Evolutionary conservation across 345 rosid species (phyloP), one percentile per base, ranked within the genome.

Genomic region (Populus alba): DNA sequence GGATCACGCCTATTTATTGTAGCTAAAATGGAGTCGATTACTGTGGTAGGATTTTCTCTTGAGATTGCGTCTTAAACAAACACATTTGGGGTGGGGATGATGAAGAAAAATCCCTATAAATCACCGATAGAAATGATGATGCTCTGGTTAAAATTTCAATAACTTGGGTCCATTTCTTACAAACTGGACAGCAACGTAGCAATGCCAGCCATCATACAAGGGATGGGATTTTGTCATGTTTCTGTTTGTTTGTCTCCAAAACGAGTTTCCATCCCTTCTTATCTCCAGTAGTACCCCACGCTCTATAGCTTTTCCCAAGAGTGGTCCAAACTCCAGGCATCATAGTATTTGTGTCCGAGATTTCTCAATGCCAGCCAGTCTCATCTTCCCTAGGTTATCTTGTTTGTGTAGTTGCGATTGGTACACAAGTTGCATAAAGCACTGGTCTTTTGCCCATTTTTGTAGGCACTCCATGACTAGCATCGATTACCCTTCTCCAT

Each of bases 271-370:
- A 43, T 23, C 63, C 13, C 7, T 6, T 61, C 15, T 45, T 0
- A 41, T 38, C 38, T 49, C 7, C 6, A 68, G 66, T 35, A 79
- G 35, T 11, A 3, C 68, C 53, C 72, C 59, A 39, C 67, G 29
- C 75, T 31, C 25, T 66, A 5, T 39, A 63, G 47, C 68, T 72
- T 65, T 41, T 78, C 35, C 9, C 10, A 31, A 49, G 35, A 15
- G 55, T 78, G 81, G 81, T 78, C 81, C 81, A 23, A 33, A 47
- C 51, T 27, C 13, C 12, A 6, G 29, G n/a, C 62, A 29, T 55
- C 38, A 72, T 25, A 11, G 25, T 37, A 4, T 62, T 9, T 63
- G 23, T 55, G 9, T 27, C 29, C 38, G 59, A 18, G 59, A 23
- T 59, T 27, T 9, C 62, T n/a, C 62, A 57, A 22, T 57, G 27